Evolutionary conservation across 2,329 filamentous ascomycete species (phyloP).

Genomic region (Fusarium oxysporum): DNA sequence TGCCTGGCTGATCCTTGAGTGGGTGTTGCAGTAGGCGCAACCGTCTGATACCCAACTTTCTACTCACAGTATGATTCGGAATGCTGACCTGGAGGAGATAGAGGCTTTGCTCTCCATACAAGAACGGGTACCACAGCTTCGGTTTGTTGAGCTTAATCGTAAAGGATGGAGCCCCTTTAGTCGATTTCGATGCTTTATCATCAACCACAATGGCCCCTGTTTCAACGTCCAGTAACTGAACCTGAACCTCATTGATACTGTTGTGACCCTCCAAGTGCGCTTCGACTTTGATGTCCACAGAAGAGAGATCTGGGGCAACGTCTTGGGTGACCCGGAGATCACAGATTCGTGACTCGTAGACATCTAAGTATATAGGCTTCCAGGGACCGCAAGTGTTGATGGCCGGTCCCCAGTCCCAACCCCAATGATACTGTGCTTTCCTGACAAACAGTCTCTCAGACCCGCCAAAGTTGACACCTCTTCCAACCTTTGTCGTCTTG

Average conservation of each 20-base stretch:
- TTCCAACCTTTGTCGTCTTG: not conserved
- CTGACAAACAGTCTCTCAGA: not conserved
- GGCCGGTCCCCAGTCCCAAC: slow-evolving; percentile 14
- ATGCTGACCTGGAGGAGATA: not conserved
- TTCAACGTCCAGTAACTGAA: not conserved
- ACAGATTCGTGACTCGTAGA: not conserved
- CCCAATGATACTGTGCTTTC: slow-evolving; percentile 18
- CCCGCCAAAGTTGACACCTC: not conserved
- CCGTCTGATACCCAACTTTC: not conserved
- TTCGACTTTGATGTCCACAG: not conserved
- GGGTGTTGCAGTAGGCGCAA: not conserved
- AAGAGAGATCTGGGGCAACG: not conserved
- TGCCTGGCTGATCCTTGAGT: not conserved
- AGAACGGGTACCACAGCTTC: not conserved
- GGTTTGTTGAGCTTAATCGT: not conserved
- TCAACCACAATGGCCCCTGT: not conserved
- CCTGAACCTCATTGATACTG: fast-evolving
- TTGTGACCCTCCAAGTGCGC: fast-evolving
- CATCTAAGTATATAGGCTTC: not conserved
- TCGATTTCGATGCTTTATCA: fast-evolving
- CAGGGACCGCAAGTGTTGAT: slow-evolving; percentile 8
- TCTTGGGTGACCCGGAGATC: not conserved
- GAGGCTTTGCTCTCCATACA: not conserved
- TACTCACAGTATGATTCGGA: fast-evolving
- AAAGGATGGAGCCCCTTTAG: fast-evolving